These are phyloP conservation scores for Fusarium kyushuense DNA, from an alignment of 2,329 filamentous ascomycete species.

Conservation along the genomic window DNA sequence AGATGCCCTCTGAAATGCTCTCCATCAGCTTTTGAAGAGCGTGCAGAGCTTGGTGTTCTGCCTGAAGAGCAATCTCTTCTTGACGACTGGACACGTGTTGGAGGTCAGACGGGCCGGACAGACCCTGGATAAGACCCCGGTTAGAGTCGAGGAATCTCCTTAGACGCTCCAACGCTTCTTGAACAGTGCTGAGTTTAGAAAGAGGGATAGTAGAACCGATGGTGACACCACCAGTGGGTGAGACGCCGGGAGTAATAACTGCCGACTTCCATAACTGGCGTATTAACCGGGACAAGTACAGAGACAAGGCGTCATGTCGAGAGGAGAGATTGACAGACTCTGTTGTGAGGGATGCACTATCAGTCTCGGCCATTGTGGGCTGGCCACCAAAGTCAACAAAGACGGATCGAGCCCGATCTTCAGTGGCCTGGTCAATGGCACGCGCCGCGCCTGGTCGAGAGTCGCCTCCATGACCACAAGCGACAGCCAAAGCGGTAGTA, in stretches of 20 bases:
- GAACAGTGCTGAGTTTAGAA: constrained; percentile 78
- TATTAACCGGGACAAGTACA: constrained; percentile 90
- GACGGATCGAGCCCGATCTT: constrained; percentile 85
- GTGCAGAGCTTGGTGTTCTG: constrained; percentile 92
- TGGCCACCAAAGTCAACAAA: constrained; percentile 95
- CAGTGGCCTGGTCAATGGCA: constrained; percentile 84
- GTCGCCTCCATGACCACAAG: constrained; percentile 92
- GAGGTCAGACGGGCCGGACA: constrained; percentile 91
- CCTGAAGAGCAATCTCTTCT: constrained; percentile 91
- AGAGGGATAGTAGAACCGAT: constrained; percentile 76
- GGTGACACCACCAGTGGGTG: constrained; percentile 68
- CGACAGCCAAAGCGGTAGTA: constrained; percentile 90
- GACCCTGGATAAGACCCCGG: constrained; percentile 89
- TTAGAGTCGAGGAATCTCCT: constrained; percentile 89
- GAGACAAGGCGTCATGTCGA: constrained; percentile 85
- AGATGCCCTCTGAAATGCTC: constrained; percentile 95
- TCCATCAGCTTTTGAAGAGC: constrained; percentile 87
- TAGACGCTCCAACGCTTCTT: constrained; percentile 83
- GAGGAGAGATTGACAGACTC: constrained; percentile 90
- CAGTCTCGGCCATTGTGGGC: constrained; percentile 81
- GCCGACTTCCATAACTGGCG: constrained; percentile 87
- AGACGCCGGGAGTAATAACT: constrained; percentile 70
- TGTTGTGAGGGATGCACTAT: constrained; percentile 77
- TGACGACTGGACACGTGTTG: constrained; percentile 82
- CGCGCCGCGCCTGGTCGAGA: constrained; percentile 76